Evolutionary conservation across 345 rosid species (phyloP).

Genomic region (Raphanus raphanistrum): DNA sequence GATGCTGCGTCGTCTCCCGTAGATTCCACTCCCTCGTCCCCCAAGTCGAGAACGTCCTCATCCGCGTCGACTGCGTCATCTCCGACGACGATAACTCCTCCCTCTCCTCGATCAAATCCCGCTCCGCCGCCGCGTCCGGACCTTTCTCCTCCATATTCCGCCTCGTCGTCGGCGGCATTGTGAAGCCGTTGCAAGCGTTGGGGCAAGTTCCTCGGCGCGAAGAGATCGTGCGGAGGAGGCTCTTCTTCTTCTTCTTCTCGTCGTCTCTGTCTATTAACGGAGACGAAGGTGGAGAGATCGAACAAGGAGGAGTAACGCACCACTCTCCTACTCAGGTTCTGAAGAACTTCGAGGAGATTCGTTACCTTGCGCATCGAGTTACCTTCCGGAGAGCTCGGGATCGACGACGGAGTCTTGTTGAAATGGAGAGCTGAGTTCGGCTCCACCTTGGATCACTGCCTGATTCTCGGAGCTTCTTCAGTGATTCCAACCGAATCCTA

Average conservation of each 20-base stretch:
- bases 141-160: slow-evolving; percentile 55
- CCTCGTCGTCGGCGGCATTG: slow-evolving; percentile 60
- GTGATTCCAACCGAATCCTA: slow-evolving; percentile 39
- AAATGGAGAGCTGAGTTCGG: slow-evolving; percentile 98
- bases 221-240: slow-evolving; percentile 27
- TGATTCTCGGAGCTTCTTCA: slow-evolving; percentile 85
- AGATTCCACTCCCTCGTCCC: slow-evolving; percentile 77
- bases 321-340: slow-evolving; percentile 95
- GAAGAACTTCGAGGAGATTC: slow-evolving; percentile 87
- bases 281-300: slow-evolving; percentile 59
- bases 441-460: slow-evolving; percentile 85
- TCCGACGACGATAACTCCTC: slow-evolving; percentile 66
- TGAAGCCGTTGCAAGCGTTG: slow-evolving; percentile 80
- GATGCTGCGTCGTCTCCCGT: slow-evolving; percentile 85
- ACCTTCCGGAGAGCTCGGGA: slow-evolving; percentile 82
- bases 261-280: slow-evolving; percentile 46
- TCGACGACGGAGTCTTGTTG: slow-evolving; percentile 79
- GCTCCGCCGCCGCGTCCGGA: slow-evolving; percentile 37
- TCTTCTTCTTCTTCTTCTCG: slow-evolving; percentile 21
- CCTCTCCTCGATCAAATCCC: slow-evolving; percentile 51
- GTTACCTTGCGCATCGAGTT: slow-evolving; percentile 81
- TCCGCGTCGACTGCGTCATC: slow-evolving; percentile 92
- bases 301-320: slow-evolving; percentile 84
- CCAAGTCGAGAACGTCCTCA: slow-evolving; percentile 80
- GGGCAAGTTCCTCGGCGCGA: slow-evolving; percentile 67